phyloP scores from a whole-genome alignment of 176 grass and related monocot genomes.

The Zizania latifolia region DNA sequence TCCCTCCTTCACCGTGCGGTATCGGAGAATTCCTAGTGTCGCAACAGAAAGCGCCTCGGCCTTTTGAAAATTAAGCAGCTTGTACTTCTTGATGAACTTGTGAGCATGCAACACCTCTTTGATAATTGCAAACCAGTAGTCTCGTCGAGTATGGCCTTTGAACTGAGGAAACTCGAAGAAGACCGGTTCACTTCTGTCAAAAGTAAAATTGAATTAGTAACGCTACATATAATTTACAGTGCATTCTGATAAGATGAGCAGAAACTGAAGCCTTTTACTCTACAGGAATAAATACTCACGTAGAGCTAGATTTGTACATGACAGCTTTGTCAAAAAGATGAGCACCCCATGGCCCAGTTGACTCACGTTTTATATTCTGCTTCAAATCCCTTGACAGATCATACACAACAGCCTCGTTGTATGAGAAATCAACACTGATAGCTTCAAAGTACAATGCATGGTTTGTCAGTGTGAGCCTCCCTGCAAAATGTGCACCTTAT shows the following conservation, averaged over 20 bases:
- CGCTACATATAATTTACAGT: no score
- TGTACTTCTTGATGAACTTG: conserved; percentile 85
- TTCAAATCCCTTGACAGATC: conserved; percentile 73
- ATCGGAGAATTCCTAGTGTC: conserved; percentile 67
- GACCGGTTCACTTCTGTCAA: conserved; percentile 43
- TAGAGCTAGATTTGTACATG: conserved; percentile 82
- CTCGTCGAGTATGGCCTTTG: conserved; percentile 72
- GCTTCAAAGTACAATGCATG: conserved; percentile 89
- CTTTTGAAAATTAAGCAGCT: conserved; percentile 46
- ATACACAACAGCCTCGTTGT: conserved; percentile 51
- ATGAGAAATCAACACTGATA: conserved; percentile 69
- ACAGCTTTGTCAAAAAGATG: conserved; percentile 91
- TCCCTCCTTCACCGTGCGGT: conserved; percentile 64
- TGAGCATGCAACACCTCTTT: conserved; percentile 78
- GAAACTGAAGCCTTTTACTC: not conserved
- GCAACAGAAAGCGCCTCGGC: conserved; percentile 62
- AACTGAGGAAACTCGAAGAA: conserved; percentile 90
- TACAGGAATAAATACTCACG: conserved; percentile 43
- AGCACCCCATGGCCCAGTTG: conserved; percentile 82
- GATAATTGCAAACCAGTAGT: conserved; percentile 91
- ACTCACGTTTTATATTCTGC: conserved; percentile 77
- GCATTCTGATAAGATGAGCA: not conserved
- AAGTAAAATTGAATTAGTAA: not conserved
- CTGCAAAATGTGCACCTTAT: conserved; percentile 32
- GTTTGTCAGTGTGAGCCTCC: conserved; percentile 86